These are phyloP conservation scores for Paraphoma sp. DNA, from an alignment of 2,329 filamentous ascomycete genomes.

Conservation along the genomic window DNA sequence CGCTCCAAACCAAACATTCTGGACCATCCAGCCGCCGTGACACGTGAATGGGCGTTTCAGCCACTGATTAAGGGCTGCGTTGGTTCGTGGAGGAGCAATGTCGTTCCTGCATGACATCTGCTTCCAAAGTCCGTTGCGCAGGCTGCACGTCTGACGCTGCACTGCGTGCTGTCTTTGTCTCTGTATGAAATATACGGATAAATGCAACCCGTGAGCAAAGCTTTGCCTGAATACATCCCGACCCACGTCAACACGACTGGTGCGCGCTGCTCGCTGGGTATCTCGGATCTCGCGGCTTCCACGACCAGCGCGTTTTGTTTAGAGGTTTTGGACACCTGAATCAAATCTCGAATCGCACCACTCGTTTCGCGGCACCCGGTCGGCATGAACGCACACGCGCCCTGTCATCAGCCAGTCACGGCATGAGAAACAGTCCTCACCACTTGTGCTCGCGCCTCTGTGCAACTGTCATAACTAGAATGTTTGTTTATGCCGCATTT, in stretches of 20 bases:
- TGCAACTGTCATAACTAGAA: neutral
- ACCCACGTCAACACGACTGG: neutral
- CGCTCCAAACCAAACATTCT: conserved; percentile 13
- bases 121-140: too few relatives aligned
- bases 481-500: neutral
- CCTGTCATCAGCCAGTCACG: neutral
- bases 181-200: neutral
- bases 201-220: neutral
- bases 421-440: neutral
- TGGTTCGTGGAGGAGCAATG: too few relatives aligned
- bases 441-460: too few relatives aligned
- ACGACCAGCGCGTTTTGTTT: too few relatives aligned
- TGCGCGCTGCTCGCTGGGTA: neutral
- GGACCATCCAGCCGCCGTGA: conserved; percentile 1
- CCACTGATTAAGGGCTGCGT: conserved; percentile 3
- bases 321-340: too few relatives aligned
- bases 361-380: conserved; percentile 1
- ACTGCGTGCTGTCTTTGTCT: neutral
- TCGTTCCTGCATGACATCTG: too few relatives aligned
- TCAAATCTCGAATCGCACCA: conserved; percentile 1
- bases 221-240: neutral
- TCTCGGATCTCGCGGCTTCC: neutral
- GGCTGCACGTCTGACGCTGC: neutral
- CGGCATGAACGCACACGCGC: neutral
- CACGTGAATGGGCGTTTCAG: conserved; percentile 10